Evolutionary conservation across 345 rosid species (phyloP), one percentile per base, ranked within the genome.

Genomic region (Eucalyptus sp.): DNA sequence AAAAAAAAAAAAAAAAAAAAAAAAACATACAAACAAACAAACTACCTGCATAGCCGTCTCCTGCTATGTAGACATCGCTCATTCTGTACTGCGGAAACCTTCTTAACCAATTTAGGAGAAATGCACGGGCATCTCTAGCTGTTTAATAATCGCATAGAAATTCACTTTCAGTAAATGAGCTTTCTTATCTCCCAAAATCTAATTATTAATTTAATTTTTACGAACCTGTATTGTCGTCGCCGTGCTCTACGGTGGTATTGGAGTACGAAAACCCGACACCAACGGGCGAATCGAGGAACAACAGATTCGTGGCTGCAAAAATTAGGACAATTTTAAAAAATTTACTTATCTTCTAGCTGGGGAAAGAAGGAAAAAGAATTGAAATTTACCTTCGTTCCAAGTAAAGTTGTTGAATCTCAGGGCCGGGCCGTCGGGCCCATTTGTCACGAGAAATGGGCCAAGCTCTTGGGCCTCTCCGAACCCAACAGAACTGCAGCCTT

Each of bases 21-120:
- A 37, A 4, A 37, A 37, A 37, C 41, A 37, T 4, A 37, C 41
- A 37, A 37, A 37, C 41, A 37, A 37, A 37, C 41, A 37, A 41
- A 60, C 25, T 41, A 90, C 93, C 91, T 37, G 91, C 92, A 41
- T 92, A 91, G 71, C 94, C 88, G 49, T 91, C 92, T 87, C 91
- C 90, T 12, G 92, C 79, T n/a, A 90, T 62, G 79, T 88, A 91
- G 90, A 92, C 88, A 20, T 92, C 91, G 24, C 56, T 71, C 7
- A 88, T 33, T 83, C 71, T 92, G 91, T 86, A 89, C 48, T 89
- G 86, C 8, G 92, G 92, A 85, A 91, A 92, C 86, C 92, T 92
- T 50, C 87, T 68, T 48, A 91, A 79, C 94, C 94, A 92, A 31
- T 92, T 91, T 15, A 89, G 16, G 6, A 92, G 64, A 86, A 92